Base-by-base conservation (phyloP, 2,329 filamentous ascomycete species). In the Parafenestella ontariensis region DNA sequence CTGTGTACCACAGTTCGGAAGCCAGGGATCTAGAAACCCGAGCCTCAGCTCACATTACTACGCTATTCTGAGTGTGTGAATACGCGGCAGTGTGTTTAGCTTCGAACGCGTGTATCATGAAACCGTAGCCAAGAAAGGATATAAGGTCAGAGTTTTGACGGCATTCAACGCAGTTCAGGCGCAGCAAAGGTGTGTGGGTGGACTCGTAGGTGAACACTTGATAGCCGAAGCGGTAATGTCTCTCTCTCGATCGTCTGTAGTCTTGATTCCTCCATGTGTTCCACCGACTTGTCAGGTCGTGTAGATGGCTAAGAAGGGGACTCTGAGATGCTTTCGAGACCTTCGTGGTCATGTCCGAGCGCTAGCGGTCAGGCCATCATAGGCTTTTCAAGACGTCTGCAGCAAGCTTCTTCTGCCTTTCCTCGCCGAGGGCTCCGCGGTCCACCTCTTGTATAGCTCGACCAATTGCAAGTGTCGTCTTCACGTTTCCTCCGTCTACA, bases 381-480 rank as follows among this genome's bases (percentile, higher is more conserved):
- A 83, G 70, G 53, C 84, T 83, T 76, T 83, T 89, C 72, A 90
- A 76, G 60, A 89, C 74, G 74, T 82, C 87, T 69, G 83, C 86
- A 15, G 90, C 89, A 54, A 91, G 71, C 72, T 87, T 90, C 77
- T 82, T 87, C 78, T 94, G 91, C 57, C 83, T 85, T 44, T 89
- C 87, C 28, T 87, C 78, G 3, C 79, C 83, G 59, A 92, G 76
- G 2, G 79, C 79, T 49, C 83, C 83, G 68, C 89, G 84, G 72
- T 98, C 93, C n/a, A 89, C 89, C 71, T 91, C 86, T 66, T 84
- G 83, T 43, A 99, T 79, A 39, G 91, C 90, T 64, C 86, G 86
- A 1, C 93, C 94, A 51, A 98, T 90, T 0, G 87, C 84, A 58
- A 96, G 79, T 7, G 92, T 88, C 28, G 87, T 87, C 77, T 85